phyloP scores from a whole-genome alignment of 169 alveolate genomes.

The Plasmodium billcollinsi region DNA sequence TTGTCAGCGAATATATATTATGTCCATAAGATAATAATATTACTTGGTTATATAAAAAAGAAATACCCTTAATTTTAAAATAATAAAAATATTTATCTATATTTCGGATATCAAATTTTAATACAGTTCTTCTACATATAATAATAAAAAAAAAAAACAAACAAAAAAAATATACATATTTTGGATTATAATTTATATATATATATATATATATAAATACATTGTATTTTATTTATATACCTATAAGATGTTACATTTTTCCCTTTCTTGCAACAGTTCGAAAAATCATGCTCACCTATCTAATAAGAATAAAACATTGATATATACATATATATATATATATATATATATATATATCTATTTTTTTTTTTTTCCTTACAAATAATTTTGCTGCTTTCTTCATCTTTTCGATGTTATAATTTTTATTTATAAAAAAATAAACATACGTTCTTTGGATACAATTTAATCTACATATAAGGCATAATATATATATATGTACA shows the following conservation, averaged over 20 bases:
- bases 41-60: slow-evolving; percentile 70
- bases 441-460: slow-evolving; percentile 69
- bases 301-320: slow-evolving; percentile 2
- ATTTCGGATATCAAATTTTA: slow-evolving; percentile 33
- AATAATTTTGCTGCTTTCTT: slow-evolving; percentile 43
- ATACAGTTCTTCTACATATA: slow-evolving; percentile 22
- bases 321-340: neutral
- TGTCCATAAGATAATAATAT: neutral
- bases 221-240: slow-evolving; percentile 2
- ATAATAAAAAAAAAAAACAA: neutral
- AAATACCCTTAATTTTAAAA: slow-evolving; percentile 70
- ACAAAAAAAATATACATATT: neutral
- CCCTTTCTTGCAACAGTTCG: slow-evolving; percentile 53
- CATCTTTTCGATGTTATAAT: slow-evolving; percentile 44
- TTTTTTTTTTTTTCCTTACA: slow-evolving; percentile 7
- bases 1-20: too few species aligned
- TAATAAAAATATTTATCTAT: slow-evolving; percentile 48
- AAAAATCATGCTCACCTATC: slow-evolving; percentile 72
- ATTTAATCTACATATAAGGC: slow-evolving; percentile 9
- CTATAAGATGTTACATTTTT: slow-evolving; percentile 37
- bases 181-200: neutral
- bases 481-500: neutral
- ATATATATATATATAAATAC: neutral
- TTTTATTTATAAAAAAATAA: slow-evolving; percentile 60
- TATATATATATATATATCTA: neutral